phyloP scores from a whole-genome alignment of 106 monocot species.

The Dioscorea alata region DNA sequence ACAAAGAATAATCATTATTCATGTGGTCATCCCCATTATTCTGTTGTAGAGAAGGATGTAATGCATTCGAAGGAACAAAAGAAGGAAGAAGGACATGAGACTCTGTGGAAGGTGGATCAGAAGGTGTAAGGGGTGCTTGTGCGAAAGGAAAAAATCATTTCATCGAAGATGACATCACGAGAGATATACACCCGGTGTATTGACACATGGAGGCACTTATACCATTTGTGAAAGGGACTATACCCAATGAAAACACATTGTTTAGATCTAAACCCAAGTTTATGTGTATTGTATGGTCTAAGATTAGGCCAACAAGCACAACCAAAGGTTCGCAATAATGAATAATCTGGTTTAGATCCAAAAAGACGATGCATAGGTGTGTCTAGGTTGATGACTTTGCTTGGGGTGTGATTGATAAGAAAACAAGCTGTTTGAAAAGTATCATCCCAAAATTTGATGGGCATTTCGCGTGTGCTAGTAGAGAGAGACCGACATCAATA shows the following conservation, averaged over 20 bases:
- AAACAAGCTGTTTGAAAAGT: not conserved
- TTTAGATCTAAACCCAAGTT: not conserved
- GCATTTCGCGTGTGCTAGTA: not conserved
- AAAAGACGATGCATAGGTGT: not conserved
- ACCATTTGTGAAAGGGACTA: not conserved
- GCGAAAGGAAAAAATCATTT: slow-evolving; percentile 1
- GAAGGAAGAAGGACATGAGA: no score
- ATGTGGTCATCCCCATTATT: no score
- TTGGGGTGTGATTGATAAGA: not conserved
- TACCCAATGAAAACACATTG: slow-evolving; percentile 6
- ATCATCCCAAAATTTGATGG: not conserved
- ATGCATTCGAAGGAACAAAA: no score
- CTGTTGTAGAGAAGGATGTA: no score
- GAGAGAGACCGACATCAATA: no score
- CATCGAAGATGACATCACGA: slow-evolving; percentile 6
- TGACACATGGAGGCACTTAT: not conserved
- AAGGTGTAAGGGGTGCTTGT: no score
- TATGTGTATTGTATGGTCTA: not conserved
- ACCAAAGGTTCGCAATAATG: slow-evolving; percentile 3
- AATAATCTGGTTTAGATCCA: not conserved
- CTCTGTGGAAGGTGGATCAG: no score
- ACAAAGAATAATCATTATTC: no score
- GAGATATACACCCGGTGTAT: not conserved
- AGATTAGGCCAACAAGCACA: slow-evolving; percentile 7
- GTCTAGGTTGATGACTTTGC: not conserved